phyloP scores from a whole-genome alignment of 495 filamentous ascomycete species.

The Podospora tetraspora region DNA sequence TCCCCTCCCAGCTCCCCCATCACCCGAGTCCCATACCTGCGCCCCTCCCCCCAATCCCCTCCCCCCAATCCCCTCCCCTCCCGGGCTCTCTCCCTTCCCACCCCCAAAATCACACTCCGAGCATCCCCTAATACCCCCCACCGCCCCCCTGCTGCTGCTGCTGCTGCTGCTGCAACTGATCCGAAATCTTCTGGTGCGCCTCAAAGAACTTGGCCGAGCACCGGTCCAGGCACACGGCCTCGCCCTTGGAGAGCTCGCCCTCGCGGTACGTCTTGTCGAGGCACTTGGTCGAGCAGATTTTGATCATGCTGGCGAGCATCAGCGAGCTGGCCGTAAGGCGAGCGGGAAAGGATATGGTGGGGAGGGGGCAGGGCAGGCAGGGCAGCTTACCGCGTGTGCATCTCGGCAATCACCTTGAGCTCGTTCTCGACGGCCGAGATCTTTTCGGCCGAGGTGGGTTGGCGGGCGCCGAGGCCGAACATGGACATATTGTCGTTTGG shows the following conservation, averaged over 20 bases:
- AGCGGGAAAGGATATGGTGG: too few relatives aligned
- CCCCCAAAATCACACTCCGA: too few relatives aligned
- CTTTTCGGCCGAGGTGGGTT: slow-evolving; percentile 91
- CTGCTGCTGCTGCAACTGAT: slow-evolving; percentile 48
- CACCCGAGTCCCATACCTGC: too few relatives aligned
- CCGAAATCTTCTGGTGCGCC: slow-evolving; percentile 84
- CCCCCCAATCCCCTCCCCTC: too few relatives aligned
- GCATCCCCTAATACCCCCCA: too few relatives aligned
- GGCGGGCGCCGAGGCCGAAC: slow-evolving; percentile 83
- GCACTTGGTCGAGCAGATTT: slow-evolving; percentile 89
- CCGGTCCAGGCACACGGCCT: slow-evolving; percentile 93
- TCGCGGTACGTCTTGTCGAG: slow-evolving; percentile 88
- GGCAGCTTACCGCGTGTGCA: slow-evolving; percentile 78
- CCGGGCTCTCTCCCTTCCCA: too few relatives aligned
- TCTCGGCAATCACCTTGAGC: slow-evolving; percentile 88
- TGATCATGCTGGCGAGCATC: slow-evolving; percentile 76
- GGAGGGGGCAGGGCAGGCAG: neutral
- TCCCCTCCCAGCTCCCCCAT: too few relatives aligned
- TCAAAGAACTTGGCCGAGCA: slow-evolving; percentile 98
- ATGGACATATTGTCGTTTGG: slow-evolving; percentile 31
- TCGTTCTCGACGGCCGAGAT: slow-evolving; percentile 91
- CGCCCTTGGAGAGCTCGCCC: slow-evolving; percentile 94
- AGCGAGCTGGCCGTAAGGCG: too few relatives aligned
- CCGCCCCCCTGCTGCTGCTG: slow-evolving; percentile 37
- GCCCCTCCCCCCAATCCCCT: neutral